phyloP scores from a whole-genome alignment of 495 filamentous ascomycete genomes.

The Talaromyces wortmannii region DNA sequence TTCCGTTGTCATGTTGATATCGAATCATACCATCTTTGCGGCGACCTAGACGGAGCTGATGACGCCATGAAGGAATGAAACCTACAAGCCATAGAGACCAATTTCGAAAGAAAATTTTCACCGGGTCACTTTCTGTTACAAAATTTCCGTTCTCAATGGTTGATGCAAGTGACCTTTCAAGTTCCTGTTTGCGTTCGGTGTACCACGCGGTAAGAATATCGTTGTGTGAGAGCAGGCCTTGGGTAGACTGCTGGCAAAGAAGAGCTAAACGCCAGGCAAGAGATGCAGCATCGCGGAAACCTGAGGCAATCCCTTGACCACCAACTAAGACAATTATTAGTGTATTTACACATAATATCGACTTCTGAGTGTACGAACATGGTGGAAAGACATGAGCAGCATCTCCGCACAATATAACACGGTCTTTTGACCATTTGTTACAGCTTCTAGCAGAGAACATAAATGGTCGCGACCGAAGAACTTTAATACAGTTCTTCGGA shows the following conservation, averaged over 20 bases:
- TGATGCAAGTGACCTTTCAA: conserved; percentile 20
- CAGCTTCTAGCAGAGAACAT: conserved; percentile 38
- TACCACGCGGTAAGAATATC: conserved; percentile 25
- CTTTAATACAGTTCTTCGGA: conserved; percentile 42
- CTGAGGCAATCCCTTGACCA: conserved; percentile 46
- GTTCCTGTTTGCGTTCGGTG: conserved; percentile 32
- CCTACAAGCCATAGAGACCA: conserved; percentile 25
- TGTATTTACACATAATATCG: background rate
- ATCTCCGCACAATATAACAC: conserved; percentile 43
- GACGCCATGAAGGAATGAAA: conserved; percentile 21
- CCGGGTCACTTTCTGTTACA: conserved; percentile 15
- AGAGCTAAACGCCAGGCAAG: conserved; percentile 43
- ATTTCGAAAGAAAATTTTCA: conserved; percentile 25
- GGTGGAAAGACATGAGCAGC: conserved; percentile 51
- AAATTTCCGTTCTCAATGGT: conserved; percentile 28
- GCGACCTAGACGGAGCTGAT: conserved; percentile 17
- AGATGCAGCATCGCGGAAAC: conserved; percentile 22
- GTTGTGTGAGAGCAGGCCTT: conserved; percentile 6
- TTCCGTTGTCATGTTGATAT: conserved; percentile 16
- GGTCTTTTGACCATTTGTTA: conserved; percentile 41
- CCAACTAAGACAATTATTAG: conserved; percentile 21
- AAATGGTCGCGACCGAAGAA: conserved; percentile 44
- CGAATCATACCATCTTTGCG: conserved; percentile 15
- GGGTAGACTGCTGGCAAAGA: conserved; percentile 9
- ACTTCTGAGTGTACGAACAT: conserved; percentile 16